These are phyloP conservation scores for Clarireedia monteithiana DNA, from an alignment of 2,329 filamentous ascomycete species.

Conservation along the genomic window DNA sequence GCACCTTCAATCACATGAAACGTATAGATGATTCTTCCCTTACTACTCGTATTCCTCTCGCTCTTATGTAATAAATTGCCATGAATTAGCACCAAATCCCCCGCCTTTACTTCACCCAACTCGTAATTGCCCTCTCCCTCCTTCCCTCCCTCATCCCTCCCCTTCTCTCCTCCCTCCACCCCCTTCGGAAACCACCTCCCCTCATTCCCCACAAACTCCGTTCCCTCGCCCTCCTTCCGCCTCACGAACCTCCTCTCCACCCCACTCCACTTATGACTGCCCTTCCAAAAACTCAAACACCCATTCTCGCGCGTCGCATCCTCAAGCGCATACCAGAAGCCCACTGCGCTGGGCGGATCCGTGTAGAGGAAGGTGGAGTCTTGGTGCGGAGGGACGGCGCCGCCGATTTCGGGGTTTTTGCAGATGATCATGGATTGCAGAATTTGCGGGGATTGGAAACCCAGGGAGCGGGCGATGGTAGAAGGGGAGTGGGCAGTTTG, in stretches of 20 bases:
- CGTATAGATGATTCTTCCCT: constrained; percentile 91
- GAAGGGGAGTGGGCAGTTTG: constrained; percentile 21
- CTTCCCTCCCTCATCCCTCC: constrained; percentile 17
- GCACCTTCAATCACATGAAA: constrained; percentile 88
- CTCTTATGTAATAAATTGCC: constrained; percentile 95
- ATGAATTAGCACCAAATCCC: constrained; percentile 86
- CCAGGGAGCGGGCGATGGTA: constrained; percentile 39
- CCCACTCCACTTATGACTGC: constrained; percentile 68
- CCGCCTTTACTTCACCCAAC: constrained; percentile 81
- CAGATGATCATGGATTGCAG: constrained; percentile 98
- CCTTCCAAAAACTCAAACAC: constrained; percentile 77
- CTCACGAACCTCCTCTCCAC: constrained; percentile 71
- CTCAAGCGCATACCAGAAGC: constrained; percentile 96
- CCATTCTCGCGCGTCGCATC: constrained; percentile 83
- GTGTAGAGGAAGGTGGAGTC: constrained; percentile 93
- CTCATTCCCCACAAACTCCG: constrained; percentile 64
- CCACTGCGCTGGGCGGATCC: constrained; percentile 77
- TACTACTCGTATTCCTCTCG: constrained; percentile 79
- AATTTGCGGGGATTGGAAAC: constrained; percentile 42
- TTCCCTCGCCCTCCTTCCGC: constrained; percentile 44
- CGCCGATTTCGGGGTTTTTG: constrained; percentile 95
- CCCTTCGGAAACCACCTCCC: constrained; percentile 56
- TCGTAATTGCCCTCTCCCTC: constrained; percentile 53
- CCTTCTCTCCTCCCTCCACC: constrained; percentile 37
- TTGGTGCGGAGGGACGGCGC: constrained; percentile 83